Evolutionary conservation across 1,284 basidiomycete genomes (phyloP), one percentile per base, ranked within the genome.

Genomic region (Boletus smithii): DNA sequence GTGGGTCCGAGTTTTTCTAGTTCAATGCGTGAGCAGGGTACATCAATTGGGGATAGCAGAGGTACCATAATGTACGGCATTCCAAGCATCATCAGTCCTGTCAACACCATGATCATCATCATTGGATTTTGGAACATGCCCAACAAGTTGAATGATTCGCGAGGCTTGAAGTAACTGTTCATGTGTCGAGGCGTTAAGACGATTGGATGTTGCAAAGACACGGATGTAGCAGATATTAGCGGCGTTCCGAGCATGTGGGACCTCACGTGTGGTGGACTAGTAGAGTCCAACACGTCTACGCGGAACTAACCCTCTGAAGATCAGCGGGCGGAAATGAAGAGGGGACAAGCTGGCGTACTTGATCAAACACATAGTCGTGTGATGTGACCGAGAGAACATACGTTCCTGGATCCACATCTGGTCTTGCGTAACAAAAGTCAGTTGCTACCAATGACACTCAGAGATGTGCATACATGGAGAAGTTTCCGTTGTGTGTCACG

Each of bases 51-150:
- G 22, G n/a, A 27, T 7, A n/a, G 32, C 3, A 24, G 36, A 26
- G 26, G 48, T 48, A 91, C 90, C 74, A 86, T 85, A 51, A 93
- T 64, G 63, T 88, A 91, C 2, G 91, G 91, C 77, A 85, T 81
- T n/a, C 73, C 79, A 17, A 89, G 68, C 68, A 90, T 79, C 78
- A 92, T 80, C 27, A 71, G 69, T 24, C 76, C 89, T 35, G 75
- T 83, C 55, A 79, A 73, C 16, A 85, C 71, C 85, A 91, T 88
- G 71, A 93, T 80, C 49, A 94, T 70, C 70, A 91, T 85, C 91
- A 94, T 92, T 3, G 91, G 91, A 62, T 80, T 91, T 58, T 86
- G 83, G 60, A 94, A 72, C 85, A 93, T 88, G 39, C 74, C 81
- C 45, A 89, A 49, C 22, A 91, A 57, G 65, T 90, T 87, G 73